Percentiles rank a stretch among this genome's conserved stretches.
These are phyloP conservation scores for Chlorella variabilis DNA, from an alignment of 163 green algal genomes.

Conservation along the genomic window DNA sequence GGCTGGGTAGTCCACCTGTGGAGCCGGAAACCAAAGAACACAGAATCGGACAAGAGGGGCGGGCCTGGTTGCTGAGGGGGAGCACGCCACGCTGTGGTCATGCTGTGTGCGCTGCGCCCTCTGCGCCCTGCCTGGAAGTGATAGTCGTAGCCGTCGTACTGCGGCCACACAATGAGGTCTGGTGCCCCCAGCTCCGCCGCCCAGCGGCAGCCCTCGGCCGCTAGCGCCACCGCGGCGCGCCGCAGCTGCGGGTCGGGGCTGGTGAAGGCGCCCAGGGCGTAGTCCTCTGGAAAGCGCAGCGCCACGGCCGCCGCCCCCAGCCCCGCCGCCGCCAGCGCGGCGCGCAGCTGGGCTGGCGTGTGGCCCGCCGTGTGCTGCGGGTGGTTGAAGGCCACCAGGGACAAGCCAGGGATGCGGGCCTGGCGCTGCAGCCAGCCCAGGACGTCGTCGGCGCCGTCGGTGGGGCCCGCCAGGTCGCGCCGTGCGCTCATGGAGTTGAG, in stretches of 20 bases:
- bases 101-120: no score
- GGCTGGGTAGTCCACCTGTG: slow-evolving; percentile 51
- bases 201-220: slow-evolving; percentile 53
- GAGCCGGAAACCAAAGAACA: no score
- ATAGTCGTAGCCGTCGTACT: slow-evolving; percentile 72
- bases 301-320: slow-evolving; percentile 17
- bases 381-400: slow-evolving; percentile 70
- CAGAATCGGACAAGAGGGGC: no score
- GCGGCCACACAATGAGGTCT: slow-evolving; percentile 65
- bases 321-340: not conserved
- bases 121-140: slow-evolving; percentile 45
- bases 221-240: slow-evolving; percentile 48
- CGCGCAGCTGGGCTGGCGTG: not conserved
- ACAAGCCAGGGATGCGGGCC: slow-evolving; percentile 49
- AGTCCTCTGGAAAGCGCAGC: slow-evolving; percentile 60
- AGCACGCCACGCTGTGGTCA: not conserved
- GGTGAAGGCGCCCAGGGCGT: slow-evolving; percentile 60
- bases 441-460: slow-evolving; percentile 16
- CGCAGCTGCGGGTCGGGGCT: slow-evolving; percentile 51
- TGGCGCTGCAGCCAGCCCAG: slow-evolving; percentile 58
- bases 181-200: slow-evolving; percentile 52
- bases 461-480: slow-evolving; percentile 32
- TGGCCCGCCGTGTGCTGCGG: slow-evolving; percentile 60
- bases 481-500: slow-evolving; percentile 72
- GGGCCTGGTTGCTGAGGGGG: not conserved